phyloP scores from a whole-genome alignment of 129 eudicot species.

The Flaveria linearis region DNA sequence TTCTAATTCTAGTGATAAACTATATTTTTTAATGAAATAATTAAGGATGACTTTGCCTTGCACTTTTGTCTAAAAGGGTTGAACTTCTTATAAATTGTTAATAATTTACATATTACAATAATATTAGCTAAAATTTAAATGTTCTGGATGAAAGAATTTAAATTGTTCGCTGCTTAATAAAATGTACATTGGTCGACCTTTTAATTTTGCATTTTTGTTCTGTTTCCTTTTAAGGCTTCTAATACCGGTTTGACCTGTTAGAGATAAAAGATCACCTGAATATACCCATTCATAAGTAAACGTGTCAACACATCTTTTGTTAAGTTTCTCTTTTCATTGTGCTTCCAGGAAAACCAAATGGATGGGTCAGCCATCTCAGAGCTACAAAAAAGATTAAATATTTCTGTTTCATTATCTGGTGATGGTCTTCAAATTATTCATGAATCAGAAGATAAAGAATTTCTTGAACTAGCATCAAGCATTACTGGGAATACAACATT shows the following conservation, averaged over 20 bases:
- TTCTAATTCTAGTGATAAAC: background rate
- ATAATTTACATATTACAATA: no score
- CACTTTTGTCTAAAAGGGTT: no score
- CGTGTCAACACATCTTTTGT: background rate
- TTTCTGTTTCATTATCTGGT: conserved; percentile 45
- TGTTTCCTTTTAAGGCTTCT: background rate
- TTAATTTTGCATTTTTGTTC: background rate
- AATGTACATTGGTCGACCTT: background rate
- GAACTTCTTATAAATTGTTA: no score
- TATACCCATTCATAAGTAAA: background rate
- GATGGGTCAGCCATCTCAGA: conserved; percentile 58
- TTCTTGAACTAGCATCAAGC: conserved; percentile 58
- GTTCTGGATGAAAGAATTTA: background rate
- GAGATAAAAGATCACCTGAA: background rate
- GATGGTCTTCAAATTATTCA: conserved; percentile 45
- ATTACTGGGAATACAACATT: conserved; percentile 42
- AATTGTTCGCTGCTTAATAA: background rate
- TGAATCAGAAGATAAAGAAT: conserved; percentile 74
- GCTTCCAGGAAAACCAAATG: conserved; percentile 55
- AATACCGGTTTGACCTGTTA: background rate
- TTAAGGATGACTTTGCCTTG: no score
- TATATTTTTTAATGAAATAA: background rate
- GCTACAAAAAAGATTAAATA: conserved; percentile 55
- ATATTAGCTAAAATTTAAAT: no score
- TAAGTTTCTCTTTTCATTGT: conserved; percentile 19